Evolutionary conservation across 305 asterid species (phyloP).

Genomic region (Petunia hybrid): DNA sequence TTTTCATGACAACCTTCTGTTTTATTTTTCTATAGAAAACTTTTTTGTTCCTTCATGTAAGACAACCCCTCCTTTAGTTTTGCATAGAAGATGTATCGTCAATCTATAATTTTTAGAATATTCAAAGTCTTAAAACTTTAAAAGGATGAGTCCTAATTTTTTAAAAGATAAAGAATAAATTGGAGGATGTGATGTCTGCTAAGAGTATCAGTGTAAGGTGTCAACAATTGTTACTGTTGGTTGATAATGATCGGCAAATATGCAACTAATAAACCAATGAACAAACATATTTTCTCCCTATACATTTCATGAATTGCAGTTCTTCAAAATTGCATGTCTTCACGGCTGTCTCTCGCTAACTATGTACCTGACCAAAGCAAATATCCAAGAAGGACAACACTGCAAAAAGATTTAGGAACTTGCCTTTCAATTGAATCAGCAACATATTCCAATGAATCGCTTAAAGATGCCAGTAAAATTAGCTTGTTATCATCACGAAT

Average conservation of each 20-base stretch:
- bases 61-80: background rate
- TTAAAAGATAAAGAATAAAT: background rate
- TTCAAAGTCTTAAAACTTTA: background rate
- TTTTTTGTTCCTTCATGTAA: slow-evolving; percentile 8
- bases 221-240: background rate
- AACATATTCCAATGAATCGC: slow-evolving; percentile 97
- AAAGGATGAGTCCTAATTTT: slow-evolving; percentile 7
- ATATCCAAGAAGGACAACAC: slow-evolving; percentile 32
- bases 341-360: slow-evolving; percentile 2
- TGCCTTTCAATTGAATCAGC: slow-evolving; percentile 98
- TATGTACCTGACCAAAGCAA: background rate
- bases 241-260: slow-evolving; percentile 2
- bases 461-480: slow-evolving; percentile 90
- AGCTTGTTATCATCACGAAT: slow-evolving; percentile 96
- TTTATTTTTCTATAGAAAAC: slow-evolving; percentile 7
- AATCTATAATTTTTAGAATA: background rate
- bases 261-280: slow-evolving; percentile 16
- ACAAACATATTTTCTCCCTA: slow-evolving; percentile 13
- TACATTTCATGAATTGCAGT: slow-evolving; percentile 5
- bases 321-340: slow-evolving; percentile 22
- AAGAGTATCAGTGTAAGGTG: background rate
- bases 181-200: background rate
- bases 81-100: background rate
- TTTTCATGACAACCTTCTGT: background rate
- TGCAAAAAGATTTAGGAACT: slow-evolving; percentile 40